These are phyloP conservation scores for Penicillium sp. DNA, from an alignment of 2,329 filamentous ascomycete genomes.

Conservation along the genomic window DNA sequence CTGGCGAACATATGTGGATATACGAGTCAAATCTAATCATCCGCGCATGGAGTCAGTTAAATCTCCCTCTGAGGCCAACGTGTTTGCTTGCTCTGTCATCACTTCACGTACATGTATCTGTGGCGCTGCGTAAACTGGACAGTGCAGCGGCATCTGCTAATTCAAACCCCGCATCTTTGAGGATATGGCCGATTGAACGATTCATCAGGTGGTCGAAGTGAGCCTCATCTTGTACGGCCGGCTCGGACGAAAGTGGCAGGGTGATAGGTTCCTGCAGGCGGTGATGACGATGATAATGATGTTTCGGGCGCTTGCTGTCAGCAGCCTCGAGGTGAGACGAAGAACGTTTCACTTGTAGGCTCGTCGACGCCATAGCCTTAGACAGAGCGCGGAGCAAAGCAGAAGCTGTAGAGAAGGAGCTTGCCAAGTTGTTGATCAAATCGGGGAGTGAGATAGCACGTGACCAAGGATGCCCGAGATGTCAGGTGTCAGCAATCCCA, in stretches of 20 bases:
- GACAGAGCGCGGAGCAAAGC: neutral
- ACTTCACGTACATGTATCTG: slow-evolving; percentile 58
- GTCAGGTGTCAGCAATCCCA: neutral
- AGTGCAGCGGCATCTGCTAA: slow-evolving; percentile 56
- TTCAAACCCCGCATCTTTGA: slow-evolving; percentile 56
- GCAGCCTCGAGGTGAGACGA: slow-evolving; percentile 26
- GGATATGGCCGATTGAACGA: slow-evolving; percentile 54
- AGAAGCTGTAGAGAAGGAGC: slow-evolving; percentile 8
- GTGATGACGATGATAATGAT: slow-evolving; percentile 46
- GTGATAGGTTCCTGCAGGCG: slow-evolving; percentile 37
- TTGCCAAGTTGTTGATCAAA: slow-evolving; percentile 8
- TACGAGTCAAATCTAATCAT: slow-evolving; percentile 53
- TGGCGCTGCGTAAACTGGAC: slow-evolving; percentile 54
- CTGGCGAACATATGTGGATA: slow-evolving; percentile 54
- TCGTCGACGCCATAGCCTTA: slow-evolving; percentile 32
- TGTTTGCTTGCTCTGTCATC: neutral
- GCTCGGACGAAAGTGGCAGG: slow-evolving; percentile 30
- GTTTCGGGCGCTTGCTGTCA: slow-evolving; percentile 36
- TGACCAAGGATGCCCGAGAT: slow-evolving; percentile 20
- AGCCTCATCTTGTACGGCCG: slow-evolving; percentile 50
- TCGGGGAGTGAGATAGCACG: slow-evolving; percentile 17
- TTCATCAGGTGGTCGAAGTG: slow-evolving; percentile 56
- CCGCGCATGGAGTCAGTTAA: slow-evolving; percentile 23
- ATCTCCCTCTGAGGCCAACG: slow-evolving; percentile 1
- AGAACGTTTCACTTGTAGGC: slow-evolving; percentile 34